Evolutionary conservation across 1,139 yeast species (phyloP), one percentile per base, ranked within the genome.

Genomic region (Tardiomyces blankii): DNA sequence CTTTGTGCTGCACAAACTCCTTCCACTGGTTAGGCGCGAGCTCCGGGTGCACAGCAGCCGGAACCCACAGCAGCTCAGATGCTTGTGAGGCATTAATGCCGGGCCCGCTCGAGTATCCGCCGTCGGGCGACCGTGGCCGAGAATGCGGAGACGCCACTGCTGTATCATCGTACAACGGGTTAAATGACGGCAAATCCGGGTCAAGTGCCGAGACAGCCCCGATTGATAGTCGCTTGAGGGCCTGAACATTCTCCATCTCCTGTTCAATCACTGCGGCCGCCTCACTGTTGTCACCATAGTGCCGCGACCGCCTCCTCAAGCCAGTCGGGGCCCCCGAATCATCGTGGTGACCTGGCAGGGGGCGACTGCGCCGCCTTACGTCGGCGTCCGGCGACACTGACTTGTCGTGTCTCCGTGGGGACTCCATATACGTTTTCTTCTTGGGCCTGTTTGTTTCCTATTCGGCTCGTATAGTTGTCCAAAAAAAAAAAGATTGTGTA

Each of bases 21-120:
- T 82, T 76, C 73, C 88, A 91, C 56, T 85, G 87, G 56, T 86
- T 94, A 1, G 97, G 97, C 35, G 94, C 89, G 16, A 91, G 77
- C 58, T 84, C 91, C 1, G 98, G 97, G 61, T 91, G 98, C 42
- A 87, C 74, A 52, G 79, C 80, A 1, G 97, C 97, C 0, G 97
- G 96, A 1, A 91, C 96, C 98, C 98, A 89, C 44, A 88, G 67
- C 40, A 64, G 54, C 50, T 59, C 59, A 6, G 60, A 55, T 11
- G 62, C 62, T 32, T 62, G 64, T 2, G 60, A 56, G 14, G 60
- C 55, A 27, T 50, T 53, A 14, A 49, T 44, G 16, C 11, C 23
- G 18, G 38, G 3, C 7, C 33, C 41, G 4, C n/a, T 16, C 19
- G 32, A 25, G 23, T 18, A 12, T 5, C 35, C 35, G 35, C 35